Percentiles rank a stretch among this genome's conserved stretches.
phyloP scores from a whole-genome alignment of 2,329 filamentous ascomycete genomes.

The Xylaria polymorpha region DNA sequence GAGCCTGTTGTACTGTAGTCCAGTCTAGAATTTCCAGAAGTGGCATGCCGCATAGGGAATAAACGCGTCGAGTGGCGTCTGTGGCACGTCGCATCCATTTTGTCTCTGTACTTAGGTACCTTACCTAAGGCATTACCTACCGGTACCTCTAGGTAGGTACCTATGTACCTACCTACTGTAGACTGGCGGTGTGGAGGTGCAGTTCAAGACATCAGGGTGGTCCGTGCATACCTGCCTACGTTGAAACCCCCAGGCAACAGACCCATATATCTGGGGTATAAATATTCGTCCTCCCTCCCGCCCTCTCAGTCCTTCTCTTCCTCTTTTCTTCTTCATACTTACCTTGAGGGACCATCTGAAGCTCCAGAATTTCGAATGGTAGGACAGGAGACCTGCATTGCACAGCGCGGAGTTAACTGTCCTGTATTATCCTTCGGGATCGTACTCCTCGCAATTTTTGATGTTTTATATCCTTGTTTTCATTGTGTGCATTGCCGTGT shows the following conservation, averaged over 20 bases:
- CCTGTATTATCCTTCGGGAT: slow-evolving; percentile 64
- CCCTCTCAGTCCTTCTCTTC: slow-evolving; percentile 42
- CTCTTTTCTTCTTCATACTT: slow-evolving; percentile 62
- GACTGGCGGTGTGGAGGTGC: too few relatives aligned
- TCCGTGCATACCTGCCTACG: background rate
- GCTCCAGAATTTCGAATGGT: slow-evolving; percentile 58
- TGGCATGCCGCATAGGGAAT: slow-evolving; percentile 16
- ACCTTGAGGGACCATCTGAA: slow-evolving; percentile 58
- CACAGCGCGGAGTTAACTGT: slow-evolving; percentile 63
- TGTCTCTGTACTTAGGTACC: background rate
- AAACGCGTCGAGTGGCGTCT: slow-evolving; percentile 32
- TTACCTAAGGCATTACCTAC: too few relatives aligned
- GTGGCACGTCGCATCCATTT: slow-evolving; percentile 1
- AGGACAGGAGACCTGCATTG: slow-evolving; percentile 63
- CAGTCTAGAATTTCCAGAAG: slow-evolving; percentile 22
- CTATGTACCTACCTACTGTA: too few relatives aligned
- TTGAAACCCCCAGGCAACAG: background rate
- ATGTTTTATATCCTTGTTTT: slow-evolving; percentile 54
- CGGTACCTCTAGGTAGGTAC: too few relatives aligned
- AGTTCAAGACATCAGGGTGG: too few relatives aligned
- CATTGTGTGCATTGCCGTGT: slow-evolving; percentile 55
- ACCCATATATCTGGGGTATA: slow-evolving; percentile 1
- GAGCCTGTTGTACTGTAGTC: background rate
- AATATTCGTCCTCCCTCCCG: background rate
- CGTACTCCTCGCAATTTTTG: slow-evolving; percentile 64